Percentiles rank a stretch among this genome's conserved stretches.
Evolutionary conservation across 129 eudicot species (phyloP).

Genomic region (Rutidosis leptorrhynchoides): DNA sequence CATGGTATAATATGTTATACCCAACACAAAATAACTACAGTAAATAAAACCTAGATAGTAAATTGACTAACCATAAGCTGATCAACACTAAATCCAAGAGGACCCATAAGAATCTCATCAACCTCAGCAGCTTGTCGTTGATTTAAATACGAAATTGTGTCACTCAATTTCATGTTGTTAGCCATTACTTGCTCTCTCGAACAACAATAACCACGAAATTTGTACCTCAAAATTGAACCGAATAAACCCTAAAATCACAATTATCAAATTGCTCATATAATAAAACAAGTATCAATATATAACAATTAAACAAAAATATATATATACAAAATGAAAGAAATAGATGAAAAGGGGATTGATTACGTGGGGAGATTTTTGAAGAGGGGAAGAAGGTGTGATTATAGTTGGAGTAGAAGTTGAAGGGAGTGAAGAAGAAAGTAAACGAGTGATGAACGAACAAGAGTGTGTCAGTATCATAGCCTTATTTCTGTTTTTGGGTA

Average conservation of each 20-base stretch:
- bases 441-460: constrained; percentile 38
- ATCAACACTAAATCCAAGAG: constrained; percentile 96
- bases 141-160: constrained; percentile 58
- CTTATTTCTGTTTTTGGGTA: constrained; percentile 55
- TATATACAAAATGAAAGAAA: background rate
- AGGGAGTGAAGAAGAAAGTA: constrained; percentile 33
- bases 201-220: constrained; percentile 36
- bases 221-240: constrained; percentile 36
- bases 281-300: background rate
- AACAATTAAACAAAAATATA: background rate
- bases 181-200: constrained; percentile 40
- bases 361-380: constrained; percentile 34
- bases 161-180: constrained; percentile 34
- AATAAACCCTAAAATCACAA: constrained; percentile 41
- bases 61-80: constrained; percentile 72
- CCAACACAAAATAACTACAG: background rate
- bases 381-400: constrained; percentile 31
- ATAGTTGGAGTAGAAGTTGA: constrained; percentile 15
- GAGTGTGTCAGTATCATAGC: constrained; percentile 48
- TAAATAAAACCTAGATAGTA: background rate
- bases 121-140: constrained; percentile 88
- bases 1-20: background rate
- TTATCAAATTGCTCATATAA: background rate
- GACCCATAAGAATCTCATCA: constrained; percentile 92
- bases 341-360: background rate